These are phyloP conservation scores for Trichosanthes truncata DNA, from an alignment of 306 rosid genomes.

Conservation along the genomic window DNA sequence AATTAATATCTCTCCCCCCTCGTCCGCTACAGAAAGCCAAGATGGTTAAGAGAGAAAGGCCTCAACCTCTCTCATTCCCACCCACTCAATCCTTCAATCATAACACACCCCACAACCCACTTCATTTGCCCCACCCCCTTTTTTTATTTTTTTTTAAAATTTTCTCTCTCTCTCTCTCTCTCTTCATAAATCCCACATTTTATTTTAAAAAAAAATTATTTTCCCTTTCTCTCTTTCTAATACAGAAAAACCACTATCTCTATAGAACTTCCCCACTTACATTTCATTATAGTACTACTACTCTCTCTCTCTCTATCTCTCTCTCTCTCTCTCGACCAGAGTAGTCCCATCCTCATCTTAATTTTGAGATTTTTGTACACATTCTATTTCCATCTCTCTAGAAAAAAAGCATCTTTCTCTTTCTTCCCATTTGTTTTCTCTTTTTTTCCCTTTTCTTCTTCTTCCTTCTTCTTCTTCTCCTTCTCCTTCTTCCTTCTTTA, in stretches of 20 bases:
- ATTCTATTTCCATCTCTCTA: constrained; percentile 17
- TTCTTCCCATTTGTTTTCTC: constrained; percentile 3
- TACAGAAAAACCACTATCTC: constrained; percentile 26
- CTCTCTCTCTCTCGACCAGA: constrained; percentile 57
- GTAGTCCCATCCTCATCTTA: constrained; percentile 55
- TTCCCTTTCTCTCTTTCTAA: constrained; percentile 6
- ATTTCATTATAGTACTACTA: neutral
- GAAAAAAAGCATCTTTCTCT: constrained; percentile 5
- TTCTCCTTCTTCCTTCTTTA: neutral
- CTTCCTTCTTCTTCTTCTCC: constrained; percentile 7
- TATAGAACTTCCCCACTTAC: neutral
- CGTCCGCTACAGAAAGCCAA: constrained; percentile 79
- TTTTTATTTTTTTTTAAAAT: too few species aligned
- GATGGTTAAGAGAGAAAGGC: too few species aligned
- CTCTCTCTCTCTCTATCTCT: constrained; percentile 45
- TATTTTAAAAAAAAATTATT: too few species aligned
- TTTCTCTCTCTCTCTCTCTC: constrained; percentile 2
- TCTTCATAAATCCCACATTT: constrained; percentile 3
- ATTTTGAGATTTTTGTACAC: constrained; percentile 30
- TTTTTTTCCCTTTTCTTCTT: constrained; percentile 1
- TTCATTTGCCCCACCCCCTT: constrained; percentile 19
- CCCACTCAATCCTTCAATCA: constrained; percentile 98
- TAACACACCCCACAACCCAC: constrained; percentile 24
- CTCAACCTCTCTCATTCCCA: constrained; percentile 47
- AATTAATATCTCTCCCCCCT: constrained; percentile 76